Evolutionary conservation across 2,329 filamentous ascomycete species (phyloP), one percentile per base, ranked within the genome.

Genomic region (Stemphylium lycopersici): DNA sequence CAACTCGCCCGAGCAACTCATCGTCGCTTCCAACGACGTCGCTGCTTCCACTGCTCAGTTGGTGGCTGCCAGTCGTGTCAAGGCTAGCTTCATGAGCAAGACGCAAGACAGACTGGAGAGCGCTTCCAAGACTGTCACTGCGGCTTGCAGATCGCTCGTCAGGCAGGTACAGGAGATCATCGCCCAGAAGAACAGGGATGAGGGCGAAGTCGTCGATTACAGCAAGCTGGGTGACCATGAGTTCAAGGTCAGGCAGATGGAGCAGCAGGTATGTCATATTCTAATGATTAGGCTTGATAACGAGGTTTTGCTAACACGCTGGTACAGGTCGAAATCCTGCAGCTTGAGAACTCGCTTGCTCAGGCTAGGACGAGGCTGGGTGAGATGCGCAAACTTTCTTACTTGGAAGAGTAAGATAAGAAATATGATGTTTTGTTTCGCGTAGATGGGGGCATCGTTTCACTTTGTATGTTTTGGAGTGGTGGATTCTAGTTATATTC

Each of bases 231-330:
- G 90, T 58, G 87, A 89, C 29, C 93, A 97, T 77, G 95, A 99
- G 79, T 98, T 99, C 83, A 99, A 99, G 84, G 92, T 97, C 46
- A 85, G 89, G 67, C 93, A 99, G 80, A 99, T 99, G 95, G 95
- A 99, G 80, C 95, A 99, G 74, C 95, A 99, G 90, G 93, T 96
- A 83, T 68, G 84, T 83, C 31, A n/a, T 44, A 12, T 51, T 24
- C 34, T 24, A 33, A 24, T 22, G 13, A n/a, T 32, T n/a, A 6
- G 11, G 24, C 7, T 20, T 13, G 31, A 5, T 44, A 3, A 38
- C 33, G 6, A 34, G 15, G 11, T 8, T 6, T 32, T 54, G 38
- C 60, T 70, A 65, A 74, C 37, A 5, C 2, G 4, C 12, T 18
- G 3, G 1, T 24, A 11, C 70, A 96, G 92, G 95, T 99, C 72